Evolutionary conservation across 2,329 filamentous ascomycete species (phyloP).

Genomic region (Nemania sp.): DNA sequence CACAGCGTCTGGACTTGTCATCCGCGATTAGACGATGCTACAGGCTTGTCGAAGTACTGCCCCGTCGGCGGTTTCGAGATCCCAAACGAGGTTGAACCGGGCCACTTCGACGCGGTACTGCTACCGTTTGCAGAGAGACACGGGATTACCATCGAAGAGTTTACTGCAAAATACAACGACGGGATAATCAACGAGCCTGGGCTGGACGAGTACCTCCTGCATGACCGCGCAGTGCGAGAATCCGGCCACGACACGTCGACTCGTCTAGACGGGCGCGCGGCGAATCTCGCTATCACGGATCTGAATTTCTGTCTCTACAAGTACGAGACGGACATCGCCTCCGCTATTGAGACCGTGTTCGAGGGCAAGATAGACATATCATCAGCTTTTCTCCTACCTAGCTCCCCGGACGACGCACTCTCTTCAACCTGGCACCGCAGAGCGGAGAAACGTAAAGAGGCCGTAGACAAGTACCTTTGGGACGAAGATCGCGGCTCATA

Average conservation of each 20-base stretch:
- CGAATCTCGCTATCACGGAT: slow-evolving; percentile 20
- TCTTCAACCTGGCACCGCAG: neutral
- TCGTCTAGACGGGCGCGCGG: slow-evolving; percentile 20
- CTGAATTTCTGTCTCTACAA: slow-evolving; percentile 33
- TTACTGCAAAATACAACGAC: slow-evolving; percentile 12
- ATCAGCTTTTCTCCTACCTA: neutral
- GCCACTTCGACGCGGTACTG: slow-evolving; percentile 20
- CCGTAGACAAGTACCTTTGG: slow-evolving; percentile 27
- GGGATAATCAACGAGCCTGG: slow-evolving; percentile 3
- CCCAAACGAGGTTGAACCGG: slow-evolving; percentile 15
- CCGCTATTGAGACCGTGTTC: slow-evolving; percentile 15
- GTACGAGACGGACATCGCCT: slow-evolving; percentile 29
- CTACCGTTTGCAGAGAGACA: slow-evolving; percentile 10
- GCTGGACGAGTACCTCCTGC: slow-evolving; percentile 22
- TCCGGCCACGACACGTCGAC: slow-evolving; percentile 27
- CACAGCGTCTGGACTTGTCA: neutral
- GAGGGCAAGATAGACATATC: neutral
- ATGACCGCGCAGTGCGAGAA: slow-evolving; percentile 26
- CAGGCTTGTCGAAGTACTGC: slow-evolving; percentile 11
- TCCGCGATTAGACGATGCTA: neutral
- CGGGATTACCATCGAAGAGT: slow-evolving; percentile 14
- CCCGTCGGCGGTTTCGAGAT: slow-evolving; percentile 13
- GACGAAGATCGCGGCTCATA: slow-evolving; percentile 21
- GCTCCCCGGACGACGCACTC: neutral
- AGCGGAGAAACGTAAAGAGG: neutral